phyloP scores from a whole-genome alignment of 352 stramenopile genomes.

The Saprolegnia diclina region DNA sequence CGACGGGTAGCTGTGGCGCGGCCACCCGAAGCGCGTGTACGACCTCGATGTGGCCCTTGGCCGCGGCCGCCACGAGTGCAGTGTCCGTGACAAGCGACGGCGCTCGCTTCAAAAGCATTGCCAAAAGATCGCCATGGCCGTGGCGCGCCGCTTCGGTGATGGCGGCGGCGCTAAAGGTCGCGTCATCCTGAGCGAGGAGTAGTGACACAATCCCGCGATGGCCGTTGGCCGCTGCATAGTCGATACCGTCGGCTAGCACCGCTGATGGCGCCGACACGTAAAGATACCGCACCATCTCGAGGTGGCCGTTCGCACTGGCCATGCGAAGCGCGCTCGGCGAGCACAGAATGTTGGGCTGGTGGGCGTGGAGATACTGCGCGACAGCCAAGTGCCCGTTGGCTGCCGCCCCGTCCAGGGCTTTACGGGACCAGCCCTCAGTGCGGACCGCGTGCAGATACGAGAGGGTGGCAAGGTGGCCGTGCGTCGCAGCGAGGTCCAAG shows the following conservation, averaged over 20 bases:
- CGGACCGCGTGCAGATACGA: not conserved
- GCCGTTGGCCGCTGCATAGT: not conserved
- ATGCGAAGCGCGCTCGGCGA: not conserved
- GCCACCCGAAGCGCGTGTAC: not conserved
- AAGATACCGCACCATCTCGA: not conserved
- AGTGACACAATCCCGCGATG: not conserved
- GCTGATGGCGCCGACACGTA: not conserved
- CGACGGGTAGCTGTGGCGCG: not conserved
- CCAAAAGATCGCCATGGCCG: not conserved
- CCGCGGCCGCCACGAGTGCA: not conserved
- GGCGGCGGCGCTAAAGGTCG: not conserved
- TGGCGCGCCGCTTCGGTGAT: not conserved
- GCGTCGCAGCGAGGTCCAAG: constrained; percentile 10
- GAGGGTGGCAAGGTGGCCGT: constrained; percentile 5
- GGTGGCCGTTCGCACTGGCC: not conserved
- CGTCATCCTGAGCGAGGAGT: not conserved
- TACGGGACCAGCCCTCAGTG: no score
- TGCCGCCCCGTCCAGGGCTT: constrained; percentile 4
- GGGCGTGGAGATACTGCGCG: not conserved
- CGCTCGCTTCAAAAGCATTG: not conserved
- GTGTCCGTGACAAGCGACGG: not conserved
- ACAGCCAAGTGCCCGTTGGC: constrained; percentile 12
- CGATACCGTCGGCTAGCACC: not conserved
- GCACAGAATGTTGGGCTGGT: not conserved
- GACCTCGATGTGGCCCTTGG: not conserved